phyloP scores from a whole-genome alignment of 2,329 filamentous ascomycete genomes.

The Pseudocercospora pini-densiflorae region DNA sequence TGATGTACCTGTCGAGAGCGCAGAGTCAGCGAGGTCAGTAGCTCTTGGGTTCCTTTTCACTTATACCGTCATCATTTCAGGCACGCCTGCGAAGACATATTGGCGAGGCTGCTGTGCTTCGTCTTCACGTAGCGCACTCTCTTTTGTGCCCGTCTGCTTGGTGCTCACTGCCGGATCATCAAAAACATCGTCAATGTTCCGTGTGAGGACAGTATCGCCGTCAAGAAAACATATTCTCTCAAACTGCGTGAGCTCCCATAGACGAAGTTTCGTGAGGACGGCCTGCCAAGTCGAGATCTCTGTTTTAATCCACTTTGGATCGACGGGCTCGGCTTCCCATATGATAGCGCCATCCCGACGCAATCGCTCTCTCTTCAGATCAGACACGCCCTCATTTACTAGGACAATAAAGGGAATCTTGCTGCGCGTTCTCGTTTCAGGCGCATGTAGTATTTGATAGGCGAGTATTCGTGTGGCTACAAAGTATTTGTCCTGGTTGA shows the following conservation, averaged over 20 bases:
- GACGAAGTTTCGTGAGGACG: conserved; percentile 46
- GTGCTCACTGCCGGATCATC: conserved; percentile 15
- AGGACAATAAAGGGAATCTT: conserved; percentile 39
- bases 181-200: conserved; percentile 34
- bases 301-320: conserved; percentile 24
- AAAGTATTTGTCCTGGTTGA: conserved; percentile 37
- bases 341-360: conserved; percentile 37
- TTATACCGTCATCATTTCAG: conserved; percentile 34
- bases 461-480: conserved; percentile 37
- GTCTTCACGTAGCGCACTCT: conserved; percentile 1
- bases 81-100: conserved; percentile 41
- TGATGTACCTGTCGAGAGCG: conserved; percentile 29
- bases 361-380: conserved; percentile 34
- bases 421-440: conserved; percentile 32
- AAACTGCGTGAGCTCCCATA: conserved; percentile 46
- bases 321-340: conserved; percentile 23
- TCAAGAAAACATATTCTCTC: conserved; percentile 43
- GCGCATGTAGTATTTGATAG: conserved; percentile 40
- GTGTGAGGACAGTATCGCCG: conserved; percentile 31
- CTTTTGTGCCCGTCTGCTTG: neutral
- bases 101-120: conserved; percentile 16
- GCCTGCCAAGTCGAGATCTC: conserved; percentile 36
- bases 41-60: neutral
- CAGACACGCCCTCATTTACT: conserved; percentile 34
- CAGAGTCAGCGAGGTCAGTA: neutral